phyloP scores from a whole-genome alignment of 139 green algal species.

The Dunaliella primolecta region DNA sequence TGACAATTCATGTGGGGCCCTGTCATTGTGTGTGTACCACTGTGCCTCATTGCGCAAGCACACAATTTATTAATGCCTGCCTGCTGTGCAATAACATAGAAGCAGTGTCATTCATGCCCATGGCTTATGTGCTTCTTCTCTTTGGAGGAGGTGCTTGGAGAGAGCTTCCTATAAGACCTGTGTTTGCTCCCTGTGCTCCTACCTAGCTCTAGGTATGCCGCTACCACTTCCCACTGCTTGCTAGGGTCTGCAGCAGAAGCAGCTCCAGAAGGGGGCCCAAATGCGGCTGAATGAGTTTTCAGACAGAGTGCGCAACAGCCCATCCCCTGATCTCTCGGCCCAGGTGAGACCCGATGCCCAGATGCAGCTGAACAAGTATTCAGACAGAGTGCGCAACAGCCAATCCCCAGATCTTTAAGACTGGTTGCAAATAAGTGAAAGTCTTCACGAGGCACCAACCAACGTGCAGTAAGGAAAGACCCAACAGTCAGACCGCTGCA shows the following conservation, averaged over 20 bases:
- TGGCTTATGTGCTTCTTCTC: no score
- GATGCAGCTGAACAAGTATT: constrained; percentile 73
- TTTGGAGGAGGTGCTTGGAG: no score
- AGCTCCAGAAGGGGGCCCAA: constrained; percentile 62
- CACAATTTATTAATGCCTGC: no score
- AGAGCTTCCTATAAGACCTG: no score
- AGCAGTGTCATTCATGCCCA: no score
- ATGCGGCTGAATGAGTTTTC: constrained; percentile 76
- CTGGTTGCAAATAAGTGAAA: background rate
- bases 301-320: constrained; percentile 57
- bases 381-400: constrained; percentile 60
- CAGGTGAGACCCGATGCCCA: constrained; percentile 48
- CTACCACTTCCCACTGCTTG: no score
- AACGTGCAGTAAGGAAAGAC: background rate
- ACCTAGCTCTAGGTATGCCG: no score
- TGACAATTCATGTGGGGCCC: no score
- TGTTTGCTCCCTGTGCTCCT: no score
- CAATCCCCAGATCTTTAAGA: constrained; percentile 66
- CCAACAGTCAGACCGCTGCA: background rate
- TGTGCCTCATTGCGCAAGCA: no score
- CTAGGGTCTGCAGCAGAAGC: constrained; percentile 43
- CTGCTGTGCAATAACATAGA: no score
- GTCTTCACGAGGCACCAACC: background rate
- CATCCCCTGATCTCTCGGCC: constrained; percentile 71
- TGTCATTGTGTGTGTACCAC: no score